These are phyloP conservation scores for Acanthamoeba divionensis DNA, from an alignment of 208 protist species.

Conservation along the genomic window DNA sequence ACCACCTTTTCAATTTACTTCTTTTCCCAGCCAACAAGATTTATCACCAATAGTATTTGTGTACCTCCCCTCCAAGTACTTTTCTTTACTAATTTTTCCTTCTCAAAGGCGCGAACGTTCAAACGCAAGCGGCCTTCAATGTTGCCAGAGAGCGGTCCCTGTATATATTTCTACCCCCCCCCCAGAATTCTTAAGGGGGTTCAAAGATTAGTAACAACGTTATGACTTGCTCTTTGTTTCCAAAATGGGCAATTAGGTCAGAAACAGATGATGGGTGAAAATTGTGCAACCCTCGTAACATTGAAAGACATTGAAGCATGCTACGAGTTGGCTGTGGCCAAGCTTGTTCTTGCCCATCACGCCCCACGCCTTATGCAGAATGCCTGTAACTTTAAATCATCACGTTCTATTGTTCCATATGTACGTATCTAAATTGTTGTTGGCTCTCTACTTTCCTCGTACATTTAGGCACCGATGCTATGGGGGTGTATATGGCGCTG, in stretches of 20 bases:
- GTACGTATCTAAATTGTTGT: background rate
- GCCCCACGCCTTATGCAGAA: background rate
- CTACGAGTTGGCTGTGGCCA: slow-evolving; percentile 30
- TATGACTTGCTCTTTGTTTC: background rate
- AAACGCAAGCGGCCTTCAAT: background rate
- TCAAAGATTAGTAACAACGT: too few relatives aligned
- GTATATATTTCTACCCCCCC: too few relatives aligned
- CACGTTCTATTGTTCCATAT: background rate
- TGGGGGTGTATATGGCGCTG: background rate
- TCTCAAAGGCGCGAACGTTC: background rate
- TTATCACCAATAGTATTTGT: too few relatives aligned
- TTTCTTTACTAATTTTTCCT: too few relatives aligned
- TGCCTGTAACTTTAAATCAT: background rate
- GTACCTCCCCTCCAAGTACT: too few relatives aligned
- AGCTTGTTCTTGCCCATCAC: background rate
- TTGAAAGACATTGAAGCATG: slow-evolving; percentile 8
- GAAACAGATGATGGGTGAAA: too few relatives aligned
- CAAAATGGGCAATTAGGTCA: background rate
- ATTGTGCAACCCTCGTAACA: background rate
- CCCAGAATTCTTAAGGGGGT: too few relatives aligned
- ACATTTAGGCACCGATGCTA: background rate
- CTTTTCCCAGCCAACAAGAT: too few relatives aligned
- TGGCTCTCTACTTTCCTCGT: background rate
- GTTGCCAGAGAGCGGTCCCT: too few relatives aligned
- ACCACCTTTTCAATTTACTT: too few relatives aligned